Evolutionary conservation across 192 early-diverging fungal species (phyloP), one percentile per base, ranked within the genome.

Genomic region (Backusella macrospora): DNA sequence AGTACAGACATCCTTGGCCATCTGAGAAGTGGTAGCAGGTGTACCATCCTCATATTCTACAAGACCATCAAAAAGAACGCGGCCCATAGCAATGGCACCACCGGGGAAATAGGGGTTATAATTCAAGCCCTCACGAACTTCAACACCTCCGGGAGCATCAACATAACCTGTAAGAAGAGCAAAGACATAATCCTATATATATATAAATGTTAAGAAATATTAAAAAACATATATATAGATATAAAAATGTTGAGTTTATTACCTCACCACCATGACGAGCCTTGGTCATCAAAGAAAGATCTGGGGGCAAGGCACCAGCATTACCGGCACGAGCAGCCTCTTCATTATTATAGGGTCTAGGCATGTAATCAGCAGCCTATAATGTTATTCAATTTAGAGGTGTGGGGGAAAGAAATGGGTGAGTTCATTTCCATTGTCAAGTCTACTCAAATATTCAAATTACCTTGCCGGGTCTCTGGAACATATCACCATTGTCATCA

Each of bases 41-140:
- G 96, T 97, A 46, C 94, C 97, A 79, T 99, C 97, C 66, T 99
- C 96, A 77, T 93, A 99, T 76, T 99, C 96, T 23, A 96, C 92
- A 23, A 95, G 85, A 65, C 93, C 97, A 73, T 99, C 97, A 84
- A 91, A 99, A 63, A 99, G 82, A 68, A 92, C 86, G 75, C 94
- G 92, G 42, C 96, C 97, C 96, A 99, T 99, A 68, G 89, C 89
- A 82, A 99, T 99, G 65, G 96, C 93, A 76, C 96, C 96, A 59
- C 97, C 96, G 18, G 95, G 97, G 93, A 99, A 99, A 88, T 98
- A 99, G 47, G 95, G 94, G 90, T 99, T 99, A 89, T 96, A 99
- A 90, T 98, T 94, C 18, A 99, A 88, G 69, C 96, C 97, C 77
- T 97, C 95, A 82, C 96, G 92, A 62, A 99, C 79, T 70, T 90